Base-by-base conservation (phyloP, 164 flowering plant species). In the Tetrastigma voinierianum region DNA sequence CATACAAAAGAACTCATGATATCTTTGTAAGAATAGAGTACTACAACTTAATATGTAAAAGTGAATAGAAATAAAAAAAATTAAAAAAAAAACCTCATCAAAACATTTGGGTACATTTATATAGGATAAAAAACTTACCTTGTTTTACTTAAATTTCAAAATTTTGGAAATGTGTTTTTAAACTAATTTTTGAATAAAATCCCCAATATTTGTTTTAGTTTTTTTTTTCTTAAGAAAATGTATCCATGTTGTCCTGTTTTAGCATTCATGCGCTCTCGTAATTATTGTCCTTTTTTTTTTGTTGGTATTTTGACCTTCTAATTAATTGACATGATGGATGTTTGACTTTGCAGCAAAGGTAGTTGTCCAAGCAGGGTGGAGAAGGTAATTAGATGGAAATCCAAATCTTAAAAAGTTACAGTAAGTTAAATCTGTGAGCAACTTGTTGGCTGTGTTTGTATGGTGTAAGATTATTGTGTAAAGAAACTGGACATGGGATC, bases 331-430 rank as follows among this genome's bases (percentile, higher is more conserved):
- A 20, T 53, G 6, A 5, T 17, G 15, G 16, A 0, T 45, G 23
- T 58, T 62, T 25, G 45, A 15, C 70, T 76, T 62, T 65, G 70
- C 84, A 87, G 90, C 73, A 44, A 87, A 81, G 71, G 82, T 71
- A 21, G 59, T 66, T 3, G 40, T 32, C 20, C 91, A 82, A 62
- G 81, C 75, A 32, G 96, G 80, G 65, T 87, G 96, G 90, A 83
- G 77, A 71, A 86, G 96, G 82, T 90, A 78, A 87, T 51, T 65
- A 47, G 15, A 3, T 1, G 32, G 46, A 60, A 56, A 20, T 32
- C 14, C 15, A 52, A 17, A 58, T 46, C 51, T 18, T n/a, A 46
- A 45, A 24, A 52, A 12, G 54, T 52, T 17, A 32, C 45, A 23
- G 17, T 43, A 13, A 67, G 61, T 45, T 46, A 51, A 12, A 20